Evolutionary conservation across 2,329 filamentous ascomycete species (phyloP).

Genomic region (Pseudogymnoascus sp.): DNA sequence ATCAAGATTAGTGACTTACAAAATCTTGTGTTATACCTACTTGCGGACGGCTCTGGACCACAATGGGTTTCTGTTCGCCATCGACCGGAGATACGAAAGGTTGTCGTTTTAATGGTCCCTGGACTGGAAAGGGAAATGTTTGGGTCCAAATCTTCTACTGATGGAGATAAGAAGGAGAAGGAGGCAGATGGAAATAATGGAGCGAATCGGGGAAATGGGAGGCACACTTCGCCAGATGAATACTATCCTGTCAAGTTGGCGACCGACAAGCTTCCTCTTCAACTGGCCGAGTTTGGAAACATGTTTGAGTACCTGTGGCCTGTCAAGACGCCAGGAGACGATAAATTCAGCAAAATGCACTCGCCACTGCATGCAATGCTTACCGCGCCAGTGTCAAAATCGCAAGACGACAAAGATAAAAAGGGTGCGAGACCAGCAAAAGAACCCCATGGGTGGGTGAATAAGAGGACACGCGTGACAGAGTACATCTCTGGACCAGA

Average conservation of each 20-base stretch:
- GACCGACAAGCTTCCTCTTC: conserved; percentile 43
- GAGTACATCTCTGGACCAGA: conserved; percentile 65
- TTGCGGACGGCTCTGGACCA: conserved; percentile 57
- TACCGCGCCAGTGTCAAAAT: conserved; percentile 62
- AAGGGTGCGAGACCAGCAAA: conserved; percentile 55
- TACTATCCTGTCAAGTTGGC: conserved; percentile 51
- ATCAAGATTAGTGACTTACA: conserved; percentile 58
- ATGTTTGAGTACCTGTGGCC: conserved; percentile 90
- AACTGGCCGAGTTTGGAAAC: conserved; percentile 61
- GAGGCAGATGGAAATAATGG: conserved; percentile 9
- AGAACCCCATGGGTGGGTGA: conserved; percentile 60
- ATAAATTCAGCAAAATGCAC: conserved; percentile 70
- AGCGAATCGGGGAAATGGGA: conserved; percentile 14
- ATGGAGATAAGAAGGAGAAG: conserved; percentile 8
- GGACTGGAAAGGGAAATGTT: conserved; percentile 90
- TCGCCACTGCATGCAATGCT: conserved; percentile 84
- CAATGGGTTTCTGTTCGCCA: conserved; percentile 59
- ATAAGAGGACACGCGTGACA: conserved; percentile 74
- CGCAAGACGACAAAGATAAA: conserved; percentile 57
- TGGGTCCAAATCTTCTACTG: conserved; percentile 38
- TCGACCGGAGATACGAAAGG: conserved; percentile 62
- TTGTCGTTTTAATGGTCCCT: conserved; percentile 86
- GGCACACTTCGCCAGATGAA: conserved; percentile 46
- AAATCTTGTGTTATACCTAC: conserved; percentile 58
- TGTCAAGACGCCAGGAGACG: conserved; percentile 78